phyloP scores from a whole-genome alignment of 2,329 filamentous ascomycete species.

The Xylariaceae sp. region DNA sequence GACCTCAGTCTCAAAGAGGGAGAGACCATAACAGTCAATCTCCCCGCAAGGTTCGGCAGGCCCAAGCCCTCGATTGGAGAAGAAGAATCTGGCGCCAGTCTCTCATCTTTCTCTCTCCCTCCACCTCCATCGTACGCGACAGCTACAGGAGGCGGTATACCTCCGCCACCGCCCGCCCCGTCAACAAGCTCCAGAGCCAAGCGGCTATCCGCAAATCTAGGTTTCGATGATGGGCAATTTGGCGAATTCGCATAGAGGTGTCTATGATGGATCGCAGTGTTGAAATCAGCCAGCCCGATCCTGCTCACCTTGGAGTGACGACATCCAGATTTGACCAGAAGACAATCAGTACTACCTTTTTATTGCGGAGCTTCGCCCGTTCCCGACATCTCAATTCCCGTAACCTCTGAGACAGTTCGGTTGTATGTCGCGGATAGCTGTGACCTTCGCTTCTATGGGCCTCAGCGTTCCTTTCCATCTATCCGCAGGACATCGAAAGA shows the following conservation, averaged over 20 bases:
- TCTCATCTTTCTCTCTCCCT: conserved; percentile 64
- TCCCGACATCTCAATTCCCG: background rate
- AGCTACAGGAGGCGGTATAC: conserved; percentile 33
- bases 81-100: conserved; percentile 26
- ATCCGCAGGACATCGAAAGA: conserved; percentile 13
- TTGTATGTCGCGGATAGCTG: background rate
- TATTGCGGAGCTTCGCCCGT: conserved; percentile 8
- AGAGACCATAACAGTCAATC: conserved; percentile 79
- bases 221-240: conserved; percentile 84
- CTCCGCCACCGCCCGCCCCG: conserved; percentile 59
- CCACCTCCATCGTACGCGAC: conserved; percentile 55
- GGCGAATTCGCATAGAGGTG: conserved; percentile 63
- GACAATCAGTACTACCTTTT: conserved; percentile 5
- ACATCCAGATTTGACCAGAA: conserved; percentile 5
- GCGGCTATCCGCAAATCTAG: conserved; percentile 58
- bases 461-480: background rate
- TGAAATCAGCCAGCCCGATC: conserved; percentile 6
- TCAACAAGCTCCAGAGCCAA: conserved; percentile 53
- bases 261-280: conserved; percentile 2
- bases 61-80: conserved; percentile 38
- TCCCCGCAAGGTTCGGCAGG: conserved; percentile 55
- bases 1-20: conserved; percentile 86
- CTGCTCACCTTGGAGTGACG: conserved; percentile 6
- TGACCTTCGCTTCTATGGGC: conserved; percentile 11
- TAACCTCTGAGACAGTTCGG: conserved; percentile 2